phyloP scores from a whole-genome alignment of 2,329 filamentous ascomycete genomes.

The Epichloe hybrida region DNA sequence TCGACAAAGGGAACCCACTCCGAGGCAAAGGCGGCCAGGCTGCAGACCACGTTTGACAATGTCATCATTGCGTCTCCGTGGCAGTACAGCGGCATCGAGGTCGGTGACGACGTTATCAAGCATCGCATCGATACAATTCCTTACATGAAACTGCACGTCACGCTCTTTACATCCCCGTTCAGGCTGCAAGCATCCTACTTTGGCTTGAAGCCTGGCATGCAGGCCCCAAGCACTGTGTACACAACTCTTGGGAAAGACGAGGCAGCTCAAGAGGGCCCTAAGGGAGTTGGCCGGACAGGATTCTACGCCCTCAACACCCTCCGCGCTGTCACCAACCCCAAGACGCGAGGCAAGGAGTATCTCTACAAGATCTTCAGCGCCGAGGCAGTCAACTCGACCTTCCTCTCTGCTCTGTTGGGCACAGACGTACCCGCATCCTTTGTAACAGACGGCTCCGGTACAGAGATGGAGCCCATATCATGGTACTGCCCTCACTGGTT shows the following conservation, averaged over 20 bases:
- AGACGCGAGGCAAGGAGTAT: conserved; percentile 37
- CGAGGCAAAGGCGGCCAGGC: conserved; percentile 18
- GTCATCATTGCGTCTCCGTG: conserved; percentile 73
- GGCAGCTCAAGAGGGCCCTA: conserved; percentile 30
- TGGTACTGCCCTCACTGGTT: conserved; percentile 72
- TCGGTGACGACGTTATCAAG: conserved; percentile 53
- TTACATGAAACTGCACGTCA: conserved; percentile 79
- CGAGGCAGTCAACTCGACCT: conserved; percentile 34
- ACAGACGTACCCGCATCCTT: conserved; percentile 31
- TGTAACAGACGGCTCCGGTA: conserved; percentile 18
- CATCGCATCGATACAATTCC: conserved; percentile 62
- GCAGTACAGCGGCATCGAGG: conserved; percentile 61
- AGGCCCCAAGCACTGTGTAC: conserved; percentile 61
- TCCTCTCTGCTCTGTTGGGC: conserved; percentile 40
- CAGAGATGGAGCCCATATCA: conserved; percentile 39
- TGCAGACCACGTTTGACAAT: conserved; percentile 53
- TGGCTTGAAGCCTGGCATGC: conserved; percentile 41
- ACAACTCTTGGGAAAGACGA: conserved; percentile 62
- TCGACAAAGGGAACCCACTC: conserved; percentile 19
- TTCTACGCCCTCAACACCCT: conserved; percentile 83
- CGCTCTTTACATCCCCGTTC: conserved; percentile 68
- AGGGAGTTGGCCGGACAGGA: conserved; percentile 55
- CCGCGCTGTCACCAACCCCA: conserved; percentile 47
- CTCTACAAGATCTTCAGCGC: conserved; percentile 56
- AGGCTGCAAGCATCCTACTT: conserved; percentile 63